Conservation (phyloP, 441 rosid species). For the Bocquillonia castaneifolia region DNA sequence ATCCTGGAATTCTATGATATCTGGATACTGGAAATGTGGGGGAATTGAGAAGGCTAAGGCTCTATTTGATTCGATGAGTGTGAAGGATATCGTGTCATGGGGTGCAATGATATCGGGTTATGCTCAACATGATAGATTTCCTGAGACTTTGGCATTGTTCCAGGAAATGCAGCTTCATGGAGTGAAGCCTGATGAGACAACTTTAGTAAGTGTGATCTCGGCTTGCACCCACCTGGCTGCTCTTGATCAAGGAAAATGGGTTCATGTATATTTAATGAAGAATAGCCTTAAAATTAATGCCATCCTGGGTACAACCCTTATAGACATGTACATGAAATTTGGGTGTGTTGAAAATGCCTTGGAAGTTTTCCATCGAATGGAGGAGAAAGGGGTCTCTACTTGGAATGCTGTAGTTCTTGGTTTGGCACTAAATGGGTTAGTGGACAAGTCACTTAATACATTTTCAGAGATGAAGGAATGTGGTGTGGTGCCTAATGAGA, state of each 20-base stretch:
- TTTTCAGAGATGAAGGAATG: slow-evolving; percentile 47
- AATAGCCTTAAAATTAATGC: slow-evolving; percentile 37
- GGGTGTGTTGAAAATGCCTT: slow-evolving; percentile 52
- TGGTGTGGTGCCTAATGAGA: slow-evolving; percentile 46
- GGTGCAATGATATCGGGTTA: slow-evolving; percentile 53
- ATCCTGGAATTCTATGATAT: slow-evolving; percentile 64
- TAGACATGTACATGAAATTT: slow-evolving; percentile 59
- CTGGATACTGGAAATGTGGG: slow-evolving; percentile 45
- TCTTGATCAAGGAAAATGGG: slow-evolving; percentile 49
- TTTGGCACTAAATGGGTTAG: slow-evolving; percentile 50
- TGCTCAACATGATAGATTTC: slow-evolving; percentile 38
- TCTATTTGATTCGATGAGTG: slow-evolving; percentile 49
- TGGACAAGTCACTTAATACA: slow-evolving; percentile 37
- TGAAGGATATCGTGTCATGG: slow-evolving; percentile 53
- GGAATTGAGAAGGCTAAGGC: slow-evolving; percentile 41
- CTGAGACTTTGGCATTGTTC: slow-evolving; percentile 43
- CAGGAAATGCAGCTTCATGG: slow-evolving; percentile 46
- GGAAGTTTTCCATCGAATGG: slow-evolving; percentile 40
- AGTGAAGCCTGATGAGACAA: slow-evolving; percentile 42
- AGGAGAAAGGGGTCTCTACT: slow-evolving; percentile 46
- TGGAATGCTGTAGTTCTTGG: slow-evolving; percentile 62
- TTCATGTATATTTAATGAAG: slow-evolving; percentile 45
- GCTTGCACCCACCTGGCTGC: slow-evolving; percentile 55
- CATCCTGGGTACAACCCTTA: slow-evolving; percentile 47
- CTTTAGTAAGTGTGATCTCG: slow-evolving; percentile 44